Conservation (phyloP, 768 basidiomycete genomes). For the Tephrocybe sp. region DNA sequence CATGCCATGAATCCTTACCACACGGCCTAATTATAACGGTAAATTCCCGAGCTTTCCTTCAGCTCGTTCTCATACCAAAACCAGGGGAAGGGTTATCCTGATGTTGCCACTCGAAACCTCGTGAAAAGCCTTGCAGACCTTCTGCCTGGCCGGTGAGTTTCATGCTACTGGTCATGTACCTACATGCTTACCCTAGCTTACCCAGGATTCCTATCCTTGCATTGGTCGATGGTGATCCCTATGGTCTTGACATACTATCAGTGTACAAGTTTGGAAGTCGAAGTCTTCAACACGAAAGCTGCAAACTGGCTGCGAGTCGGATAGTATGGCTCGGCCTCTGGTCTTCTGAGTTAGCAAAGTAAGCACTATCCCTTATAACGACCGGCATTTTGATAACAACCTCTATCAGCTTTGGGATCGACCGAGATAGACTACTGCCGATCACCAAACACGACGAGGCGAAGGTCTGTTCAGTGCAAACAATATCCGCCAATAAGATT, state of each 20-base stretch:
- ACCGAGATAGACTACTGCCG: slow-evolving; percentile 61
- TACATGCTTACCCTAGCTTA: neutral
- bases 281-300: slow-evolving; percentile 68
- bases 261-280: slow-evolving; percentile 84
- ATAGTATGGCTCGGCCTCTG: slow-evolving; percentile 82
- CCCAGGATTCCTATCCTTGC: slow-evolving; percentile 73
- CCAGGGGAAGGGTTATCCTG: slow-evolving; percentile 97
- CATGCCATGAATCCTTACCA: slow-evolving; percentile 45
- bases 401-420: slow-evolving; percentile 53
- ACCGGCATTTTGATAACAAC: neutral
- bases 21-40: slow-evolving; percentile 82
- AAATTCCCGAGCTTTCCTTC: slow-evolving; percentile 5
- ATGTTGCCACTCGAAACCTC: slow-evolving; percentile 86
- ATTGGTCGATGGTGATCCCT: slow-evolving; percentile 89
- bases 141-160: slow-evolving; percentile 58
- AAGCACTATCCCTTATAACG: slow-evolving; percentile 17
- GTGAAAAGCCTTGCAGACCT: slow-evolving; percentile 69
- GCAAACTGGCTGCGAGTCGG: slow-evolving; percentile 63
- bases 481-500: neutral
- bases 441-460: slow-evolving; percentile 71
- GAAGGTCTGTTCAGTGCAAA: slow-evolving; percentile 49
- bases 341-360: slow-evolving; percentile 68
- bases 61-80: neutral
- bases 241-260: slow-evolving; percentile 89
- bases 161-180: neutral